Evolutionary conservation across 306 rosid species (phyloP), one percentile per base, ranked within the genome.

Genomic region (Mucuna pruriens): DNA sequence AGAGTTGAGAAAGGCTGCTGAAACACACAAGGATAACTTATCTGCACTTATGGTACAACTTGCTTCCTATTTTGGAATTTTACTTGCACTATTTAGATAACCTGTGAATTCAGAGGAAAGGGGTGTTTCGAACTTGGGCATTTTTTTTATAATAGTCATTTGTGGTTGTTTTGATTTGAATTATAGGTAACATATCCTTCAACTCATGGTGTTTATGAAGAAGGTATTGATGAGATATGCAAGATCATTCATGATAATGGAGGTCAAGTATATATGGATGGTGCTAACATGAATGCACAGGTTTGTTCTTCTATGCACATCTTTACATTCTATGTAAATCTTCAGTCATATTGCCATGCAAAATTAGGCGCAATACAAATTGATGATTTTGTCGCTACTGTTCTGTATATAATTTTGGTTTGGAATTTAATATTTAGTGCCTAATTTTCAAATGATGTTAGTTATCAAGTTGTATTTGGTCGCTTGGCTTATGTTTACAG

Each of bases 221-320:
- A 94, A 92, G 98, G 99, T 7, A 96, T 96, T 16, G 98, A 96
- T 71, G 98, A 93, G 91, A 96, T 96, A 67, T 96, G 99, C 68
- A 92, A 90, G 90, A 90, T 96, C 57, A 96, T 96, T 87, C 99
- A 96, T 77, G 98, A 96, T 69, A 96, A 96, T 71, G 98, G 99
- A 79, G 99, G 99, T 34, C 99, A 96, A 84, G 99, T 96, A 9
- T 96, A 96, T 81, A 96, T 96, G 99, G 99, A 96, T 72, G 99
- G 99, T 73, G 99, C 99, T 57, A 96, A 96, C 90, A 94, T 94
- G 98, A 94, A 94, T 82, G 97, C 98, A 13, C 97, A 94, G 95
- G 98, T 91, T 66, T 80, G 88, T 74, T 82, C 69, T 77, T 48
- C 20, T 54, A 49, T 39, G 23, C 83, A 17, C 33, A 25, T 58